These are phyloP conservation scores for Helianthus annuus DNA, from an alignment of 129 eudicot genomes.

Conservation along the genomic window HanXRQr2.0-SUNRISE NC_035437.2:145800026-145800525, in stretches of 20 bases:
- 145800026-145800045: constrained; percentile 40
- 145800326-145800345: constrained; percentile 24
- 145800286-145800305: constrained; percentile 36
- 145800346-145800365: constrained; percentile 32
- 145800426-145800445: constrained; percentile 38
- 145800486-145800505: no score
- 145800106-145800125: not conserved
- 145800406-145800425: constrained; percentile 33
- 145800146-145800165: constrained; percentile 30
- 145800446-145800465: constrained; percentile 1
- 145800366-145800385: constrained; percentile 46
- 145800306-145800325: constrained; percentile 27
- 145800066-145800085: constrained; percentile 17
- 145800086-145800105: constrained; percentile 36
- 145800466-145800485: constrained; percentile 1
- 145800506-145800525: no score
- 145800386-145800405: constrained; percentile 37
- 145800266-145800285: constrained; percentile 44
- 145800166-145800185: constrained; percentile 43
- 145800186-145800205: constrained; percentile 41
- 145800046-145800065: constrained; percentile 23
- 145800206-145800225: constrained; percentile 38
- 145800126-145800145: constrained; percentile 36
- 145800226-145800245: constrained; percentile 32
- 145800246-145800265: constrained; percentile 33